phyloP scores from a whole-genome alignment of 441 rosid species.

The Manihot esculenta region DNA sequence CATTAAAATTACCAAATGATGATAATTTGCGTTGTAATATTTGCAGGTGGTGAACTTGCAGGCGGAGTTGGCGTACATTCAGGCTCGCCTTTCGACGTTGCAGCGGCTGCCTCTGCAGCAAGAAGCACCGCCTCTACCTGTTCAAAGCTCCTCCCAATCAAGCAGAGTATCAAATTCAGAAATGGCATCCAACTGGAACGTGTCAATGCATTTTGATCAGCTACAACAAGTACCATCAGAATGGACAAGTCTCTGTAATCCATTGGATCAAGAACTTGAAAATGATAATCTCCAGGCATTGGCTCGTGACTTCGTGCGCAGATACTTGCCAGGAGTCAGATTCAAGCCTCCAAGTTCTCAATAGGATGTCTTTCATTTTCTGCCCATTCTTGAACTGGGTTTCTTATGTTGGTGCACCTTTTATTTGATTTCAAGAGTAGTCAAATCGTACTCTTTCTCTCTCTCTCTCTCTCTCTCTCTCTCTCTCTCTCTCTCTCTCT shows the following conservation, averaged over 20 bases:
- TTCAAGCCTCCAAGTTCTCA: constrained; percentile 32
- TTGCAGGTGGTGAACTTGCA: constrained; percentile 67
- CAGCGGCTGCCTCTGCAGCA: constrained; percentile 35
- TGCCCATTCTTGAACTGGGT: neutral
- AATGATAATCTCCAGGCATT: constrained; percentile 42
- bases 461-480: no score
- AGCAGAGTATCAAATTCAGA: constrained; percentile 24
- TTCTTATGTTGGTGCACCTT: neutral
- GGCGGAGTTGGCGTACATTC: constrained; percentile 63
- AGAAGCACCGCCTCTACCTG: constrained; percentile 27
- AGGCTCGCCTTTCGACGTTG: constrained; percentile 56
- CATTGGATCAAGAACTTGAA: constrained; percentile 22
- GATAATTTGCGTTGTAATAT: neutral
- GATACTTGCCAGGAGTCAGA: constrained; percentile 42
- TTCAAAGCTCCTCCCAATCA: constrained; percentile 17
- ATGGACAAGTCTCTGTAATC: constrained; percentile 18
- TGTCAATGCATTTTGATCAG: constrained; percentile 32
- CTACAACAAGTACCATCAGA: constrained; percentile 25
- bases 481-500: no score
- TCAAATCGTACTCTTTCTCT: no score
- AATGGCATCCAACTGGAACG: constrained; percentile 27
- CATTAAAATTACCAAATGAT: no score
- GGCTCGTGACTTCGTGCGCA: constrained; percentile 45
- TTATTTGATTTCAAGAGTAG: neutral
- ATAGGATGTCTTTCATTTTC: constrained; percentile 9